phyloP scores from a whole-genome alignment of 1,284 basidiomycete species.

The Microstroma glucosiphilum region DNA sequence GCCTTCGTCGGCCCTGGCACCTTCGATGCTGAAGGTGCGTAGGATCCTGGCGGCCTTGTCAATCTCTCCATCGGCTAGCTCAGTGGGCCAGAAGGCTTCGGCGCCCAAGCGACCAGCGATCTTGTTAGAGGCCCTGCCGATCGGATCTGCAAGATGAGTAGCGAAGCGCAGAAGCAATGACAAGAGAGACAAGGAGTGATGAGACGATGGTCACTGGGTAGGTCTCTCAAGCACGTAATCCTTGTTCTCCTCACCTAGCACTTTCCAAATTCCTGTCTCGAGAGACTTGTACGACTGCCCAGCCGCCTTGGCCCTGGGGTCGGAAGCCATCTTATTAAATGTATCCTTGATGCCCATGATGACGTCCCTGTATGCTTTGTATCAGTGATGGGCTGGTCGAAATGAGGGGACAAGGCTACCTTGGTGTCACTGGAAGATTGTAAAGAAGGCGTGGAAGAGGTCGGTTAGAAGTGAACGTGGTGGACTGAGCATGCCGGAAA shows the following conservation, averaged over 20 bases:
- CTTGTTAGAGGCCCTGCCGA: slow-evolving; percentile 18
- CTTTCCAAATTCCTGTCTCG: slow-evolving; percentile 19
- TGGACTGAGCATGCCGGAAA: too few relatives aligned
- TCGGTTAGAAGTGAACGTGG: too few relatives aligned
- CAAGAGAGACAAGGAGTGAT: not conserved
- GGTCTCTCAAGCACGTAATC: slow-evolving; percentile 6
- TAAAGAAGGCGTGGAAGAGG: too few relatives aligned
- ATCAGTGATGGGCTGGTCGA: too few relatives aligned
- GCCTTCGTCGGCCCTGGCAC: slow-evolving; percentile 25
- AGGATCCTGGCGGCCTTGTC: slow-evolving; percentile 46
- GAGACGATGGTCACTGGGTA: not conserved
- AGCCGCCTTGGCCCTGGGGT: slow-evolving; percentile 8
- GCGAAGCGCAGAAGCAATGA: not conserved
- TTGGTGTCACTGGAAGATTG: too few relatives aligned
- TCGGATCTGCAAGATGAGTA: not conserved
- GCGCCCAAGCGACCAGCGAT: slow-evolving; percentile 33
- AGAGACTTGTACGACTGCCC: slow-evolving; percentile 14
- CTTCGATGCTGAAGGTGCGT: slow-evolving; percentile 35
- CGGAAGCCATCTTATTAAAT: not conserved
- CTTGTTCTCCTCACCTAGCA: slow-evolving; percentile 3
- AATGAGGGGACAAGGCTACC: too few relatives aligned
- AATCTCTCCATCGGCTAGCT: slow-evolving; percentile 30
- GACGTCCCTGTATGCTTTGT: too few relatives aligned
- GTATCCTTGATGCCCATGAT: slow-evolving; percentile 4
- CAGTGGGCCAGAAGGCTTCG: slow-evolving; percentile 45